Evolutionary conservation across 2,329 filamentous ascomycete species (phyloP).

Genomic region (Neofusicoccum sp.): DNA sequence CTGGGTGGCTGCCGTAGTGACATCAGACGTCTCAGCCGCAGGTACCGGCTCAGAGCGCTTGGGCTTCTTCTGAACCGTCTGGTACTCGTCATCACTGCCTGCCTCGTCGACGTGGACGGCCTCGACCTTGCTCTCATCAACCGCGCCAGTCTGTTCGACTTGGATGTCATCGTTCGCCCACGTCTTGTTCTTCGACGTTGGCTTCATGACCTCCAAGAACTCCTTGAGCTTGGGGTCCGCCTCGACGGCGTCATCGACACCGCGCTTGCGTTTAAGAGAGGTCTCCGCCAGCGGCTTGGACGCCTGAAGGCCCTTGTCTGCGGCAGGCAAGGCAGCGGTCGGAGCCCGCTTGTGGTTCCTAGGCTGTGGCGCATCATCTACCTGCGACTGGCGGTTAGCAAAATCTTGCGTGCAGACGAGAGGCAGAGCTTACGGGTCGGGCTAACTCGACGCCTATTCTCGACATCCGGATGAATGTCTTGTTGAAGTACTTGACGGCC

Average conservation of each 20-base stretch:
- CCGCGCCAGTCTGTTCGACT: conserved; percentile 18
- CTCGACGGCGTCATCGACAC: conserved; percentile 49
- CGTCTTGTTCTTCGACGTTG: conserved; percentile 61
- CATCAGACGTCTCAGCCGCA: conserved; percentile 7
- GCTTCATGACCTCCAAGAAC: conserved; percentile 79
- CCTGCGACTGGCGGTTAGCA: background rate
- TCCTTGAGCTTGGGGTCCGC: conserved; percentile 80
- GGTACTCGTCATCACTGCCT: conserved; percentile 76
- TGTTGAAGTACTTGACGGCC: conserved; percentile 94
- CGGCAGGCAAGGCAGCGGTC: background rate
- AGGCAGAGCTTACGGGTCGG: conserved; percentile 61
- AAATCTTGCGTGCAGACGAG: conserved; percentile 2
- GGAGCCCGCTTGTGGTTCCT: conserved; percentile 9
- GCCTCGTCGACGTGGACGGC: conserved; percentile 32
- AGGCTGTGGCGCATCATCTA: conserved; percentile 17
- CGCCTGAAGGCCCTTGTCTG: conserved; percentile 14
- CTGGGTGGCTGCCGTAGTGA: background rate
- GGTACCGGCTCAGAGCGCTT: conserved; percentile 29
- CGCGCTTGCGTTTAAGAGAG: conserved; percentile 67
- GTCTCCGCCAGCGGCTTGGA: conserved; percentile 21
- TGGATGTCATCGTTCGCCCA: conserved; percentile 57
- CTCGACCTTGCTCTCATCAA: conserved; percentile 25
- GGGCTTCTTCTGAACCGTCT: conserved; percentile 54
- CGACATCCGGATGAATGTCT: conserved; percentile 91
- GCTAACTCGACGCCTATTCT: conserved; percentile 89